Conservation (phyloP, 2,329 filamentous ascomycete genomes). For the Phaeosphaeria sp. region DNA sequence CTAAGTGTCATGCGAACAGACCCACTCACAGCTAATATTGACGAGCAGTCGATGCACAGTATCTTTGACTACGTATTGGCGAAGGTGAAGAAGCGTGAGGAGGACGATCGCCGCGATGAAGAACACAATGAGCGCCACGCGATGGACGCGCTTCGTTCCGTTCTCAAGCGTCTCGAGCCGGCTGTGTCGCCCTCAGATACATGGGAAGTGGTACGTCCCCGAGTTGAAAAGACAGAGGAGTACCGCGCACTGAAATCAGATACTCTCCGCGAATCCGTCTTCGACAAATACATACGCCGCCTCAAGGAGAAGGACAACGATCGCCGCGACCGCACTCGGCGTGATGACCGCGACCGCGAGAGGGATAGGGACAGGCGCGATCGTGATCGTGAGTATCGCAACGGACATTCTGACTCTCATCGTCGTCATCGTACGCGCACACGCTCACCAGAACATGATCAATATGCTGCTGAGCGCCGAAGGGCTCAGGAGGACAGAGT, state of each 20-base stretch:
- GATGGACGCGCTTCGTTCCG: constrained; percentile 81
- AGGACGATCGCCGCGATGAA: constrained; percentile 80
- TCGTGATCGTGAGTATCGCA: constrained; percentile 49
- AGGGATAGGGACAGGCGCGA: constrained; percentile 46
- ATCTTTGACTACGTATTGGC: constrained; percentile 90
- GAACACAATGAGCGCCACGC: constrained; percentile 87
- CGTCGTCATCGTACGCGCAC: constrained; percentile 66
- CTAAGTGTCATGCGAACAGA: constrained; percentile 81
- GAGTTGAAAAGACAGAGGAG: constrained; percentile 81
- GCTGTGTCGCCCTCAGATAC: constrained; percentile 78
- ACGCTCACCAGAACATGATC: constrained; percentile 88
- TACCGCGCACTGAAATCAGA: constrained; percentile 84
- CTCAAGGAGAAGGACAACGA: constrained; percentile 88
- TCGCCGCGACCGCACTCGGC: constrained; percentile 50
- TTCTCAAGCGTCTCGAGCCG: constrained; percentile 89
- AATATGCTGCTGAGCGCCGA: constrained; percentile 93
- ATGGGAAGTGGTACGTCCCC: constrained; percentile 85
- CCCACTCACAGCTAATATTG: constrained; percentile 85
- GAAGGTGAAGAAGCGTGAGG: constrained; percentile 80
- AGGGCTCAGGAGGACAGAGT: constrained; percentile 94
- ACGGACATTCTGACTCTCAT: constrained; percentile 47
- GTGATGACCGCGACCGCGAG: constrained; percentile 53
- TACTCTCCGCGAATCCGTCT: constrained; percentile 80
- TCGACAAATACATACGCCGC: constrained; percentile 89
- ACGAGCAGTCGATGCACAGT: constrained; percentile 76